Evolutionary conservation across 2,329 filamentous ascomycete species (phyloP).

Genomic region (Cytospora chrysosperma): DNA sequence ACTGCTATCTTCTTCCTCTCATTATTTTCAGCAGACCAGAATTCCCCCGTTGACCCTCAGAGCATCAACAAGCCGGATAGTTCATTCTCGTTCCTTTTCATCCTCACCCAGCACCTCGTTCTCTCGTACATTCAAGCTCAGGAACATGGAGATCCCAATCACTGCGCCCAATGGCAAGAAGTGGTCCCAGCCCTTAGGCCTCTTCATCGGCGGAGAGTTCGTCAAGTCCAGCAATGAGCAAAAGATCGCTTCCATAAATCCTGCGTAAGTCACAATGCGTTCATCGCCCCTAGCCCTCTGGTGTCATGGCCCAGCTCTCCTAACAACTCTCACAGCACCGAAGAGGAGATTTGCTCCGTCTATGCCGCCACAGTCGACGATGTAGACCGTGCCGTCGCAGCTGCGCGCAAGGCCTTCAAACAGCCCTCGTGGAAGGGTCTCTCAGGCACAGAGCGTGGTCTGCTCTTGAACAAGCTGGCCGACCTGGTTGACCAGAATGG

Average conservation of each 20-base stretch:
- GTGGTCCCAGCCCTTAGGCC: conserved; percentile 71
- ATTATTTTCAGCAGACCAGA: no score
- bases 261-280: conserved; percentile 52
- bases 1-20: conserved; percentile 6
- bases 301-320: neutral
- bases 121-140: neutral
- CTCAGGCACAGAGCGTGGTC: conserved; percentile 65
- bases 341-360: conserved; percentile 68
- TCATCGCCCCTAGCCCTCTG: neutral
- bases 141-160: conserved; percentile 52
- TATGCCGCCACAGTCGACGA: conserved; percentile 66
- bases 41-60: no score
- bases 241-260: conserved; percentile 67
- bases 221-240: conserved; percentile 64
- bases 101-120: conserved; percentile 1
- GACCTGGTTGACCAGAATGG: conserved; percentile 66
- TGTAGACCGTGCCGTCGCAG: conserved; percentile 67
- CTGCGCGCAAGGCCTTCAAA: conserved; percentile 68
- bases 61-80: neutral
- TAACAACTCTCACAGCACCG: conserved; percentile 39
- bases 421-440: conserved; percentile 67
- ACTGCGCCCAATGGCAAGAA: conserved; percentile 73
- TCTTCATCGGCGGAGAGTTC: conserved; percentile 84
- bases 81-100: neutral
- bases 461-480: conserved; percentile 67